These are phyloP conservation scores for Penicillium sp. DNA, from an alignment of 2,329 filamentous ascomycete genomes.

Conservation along the genomic window DNA sequence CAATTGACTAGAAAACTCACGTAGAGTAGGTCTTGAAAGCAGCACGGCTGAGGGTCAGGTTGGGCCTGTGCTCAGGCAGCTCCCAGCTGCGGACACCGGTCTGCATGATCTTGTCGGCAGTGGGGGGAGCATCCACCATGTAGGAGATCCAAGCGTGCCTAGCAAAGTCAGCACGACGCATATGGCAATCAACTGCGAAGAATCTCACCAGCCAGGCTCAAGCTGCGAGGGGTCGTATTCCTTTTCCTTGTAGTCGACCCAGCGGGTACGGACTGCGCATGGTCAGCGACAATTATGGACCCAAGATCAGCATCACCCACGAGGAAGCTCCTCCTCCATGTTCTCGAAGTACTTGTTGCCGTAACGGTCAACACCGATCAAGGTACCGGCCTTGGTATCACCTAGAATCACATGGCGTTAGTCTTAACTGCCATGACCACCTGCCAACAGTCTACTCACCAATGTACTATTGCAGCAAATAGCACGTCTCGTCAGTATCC, in stretches of 20 bases:
- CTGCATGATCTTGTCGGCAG: slow-evolving; percentile 62
- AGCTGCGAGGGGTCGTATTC: slow-evolving; percentile 60
- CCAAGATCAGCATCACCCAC: too few relatives aligned
- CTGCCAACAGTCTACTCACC: slow-evolving; percentile 30
- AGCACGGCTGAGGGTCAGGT: slow-evolving; percentile 63
- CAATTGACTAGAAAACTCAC: slow-evolving; percentile 63
- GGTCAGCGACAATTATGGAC: too few relatives aligned
- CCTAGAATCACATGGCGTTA: slow-evolving; percentile 46
- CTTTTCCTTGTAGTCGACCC: slow-evolving; percentile 90
- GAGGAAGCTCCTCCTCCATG: slow-evolving; percentile 56
- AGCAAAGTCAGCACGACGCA: slow-evolving; percentile 6
- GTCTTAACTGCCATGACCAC: slow-evolving; percentile 11
- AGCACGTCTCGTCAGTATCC: slow-evolving; percentile 12
- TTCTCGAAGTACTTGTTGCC: slow-evolving; percentile 99
- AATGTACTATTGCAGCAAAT: slow-evolving; percentile 32
- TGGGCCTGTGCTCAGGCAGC: slow-evolving; percentile 61
- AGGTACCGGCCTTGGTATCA: slow-evolving; percentile 87
- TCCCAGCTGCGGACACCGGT: slow-evolving; percentile 66
- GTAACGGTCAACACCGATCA: slow-evolving; percentile 76
- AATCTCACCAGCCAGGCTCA: slow-evolving; percentile 70
- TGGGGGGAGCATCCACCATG: slow-evolving; percentile 75
- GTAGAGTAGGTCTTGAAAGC: slow-evolving; percentile 93
- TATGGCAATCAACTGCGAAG: too few relatives aligned
- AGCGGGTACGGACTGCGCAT: slow-evolving; percentile 69
- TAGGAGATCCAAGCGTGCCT: slow-evolving; percentile 97